phyloP scores from a whole-genome alignment of 2,329 filamentous ascomycete species.

The Chalaropsis thielavioides region DNA sequence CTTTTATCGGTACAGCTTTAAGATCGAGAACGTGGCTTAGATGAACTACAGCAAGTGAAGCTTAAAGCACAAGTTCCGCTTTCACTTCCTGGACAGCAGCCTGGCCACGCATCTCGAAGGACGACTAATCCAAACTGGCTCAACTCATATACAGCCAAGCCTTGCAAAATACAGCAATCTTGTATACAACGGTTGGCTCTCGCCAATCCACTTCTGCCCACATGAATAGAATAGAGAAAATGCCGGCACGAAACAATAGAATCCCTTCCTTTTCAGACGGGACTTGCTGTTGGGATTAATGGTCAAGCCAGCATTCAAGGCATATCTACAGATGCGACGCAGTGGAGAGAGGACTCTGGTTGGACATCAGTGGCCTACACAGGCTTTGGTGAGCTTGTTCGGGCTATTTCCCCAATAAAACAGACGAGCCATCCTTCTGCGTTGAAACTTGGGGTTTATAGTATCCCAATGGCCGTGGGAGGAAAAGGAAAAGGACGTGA shows the following conservation, averaged over 20 bases:
- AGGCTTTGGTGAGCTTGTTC: not conserved
- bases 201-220: not conserved
- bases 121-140: not conserved
- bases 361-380: not conserved
- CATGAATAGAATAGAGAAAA: not conserved
- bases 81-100: not conserved
- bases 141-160: not conserved
- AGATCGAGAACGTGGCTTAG: not conserved
- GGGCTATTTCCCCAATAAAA: not conserved
- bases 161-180: not conserved
- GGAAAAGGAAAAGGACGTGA: not conserved
- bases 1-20: not conserved
- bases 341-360: not conserved
- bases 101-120: not conserved
- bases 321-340: not conserved
- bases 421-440: not conserved
- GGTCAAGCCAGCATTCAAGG: not conserved
- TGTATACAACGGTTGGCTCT: not conserved
- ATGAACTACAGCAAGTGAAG: not conserved
- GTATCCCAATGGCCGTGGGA: not conserved
- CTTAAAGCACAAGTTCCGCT: not conserved
- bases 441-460: too few relatives aligned
- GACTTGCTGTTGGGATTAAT: too few relatives aligned
- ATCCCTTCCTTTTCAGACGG: not conserved
- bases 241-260: not conserved